Percentiles rank a stretch among this genome's conserved stretches.
These are phyloP conservation scores for Cryptococcus floricola DNA, from an alignment of 1,284 basidiomycete genomes.

Conservation along the genomic window DNA sequence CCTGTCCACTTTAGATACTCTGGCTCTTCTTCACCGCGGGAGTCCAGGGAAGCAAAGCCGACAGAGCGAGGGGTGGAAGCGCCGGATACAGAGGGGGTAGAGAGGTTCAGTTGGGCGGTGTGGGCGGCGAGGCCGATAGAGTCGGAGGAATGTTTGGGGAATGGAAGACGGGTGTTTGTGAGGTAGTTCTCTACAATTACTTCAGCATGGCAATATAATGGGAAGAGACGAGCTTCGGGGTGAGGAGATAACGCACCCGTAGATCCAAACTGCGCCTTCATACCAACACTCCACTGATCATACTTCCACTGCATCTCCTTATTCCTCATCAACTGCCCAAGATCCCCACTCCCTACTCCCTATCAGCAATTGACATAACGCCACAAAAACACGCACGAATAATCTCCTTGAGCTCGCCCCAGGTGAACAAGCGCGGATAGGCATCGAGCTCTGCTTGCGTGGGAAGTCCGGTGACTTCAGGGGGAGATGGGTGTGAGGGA, in stretches of 20 bases:
- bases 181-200: slow-evolving; percentile 41
- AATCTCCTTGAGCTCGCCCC: slow-evolving; percentile 46
- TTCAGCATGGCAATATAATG: background rate
- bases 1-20: background rate
- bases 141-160: background rate
- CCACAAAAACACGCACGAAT: slow-evolving; percentile 23
- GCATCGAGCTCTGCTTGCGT: slow-evolving; percentile 45
- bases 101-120: background rate
- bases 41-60: slow-evolving; percentile 27
- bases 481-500: slow-evolving; percentile 26
- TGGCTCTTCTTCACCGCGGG: slow-evolving; percentile 7
- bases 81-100: slow-evolving; percentile 11
- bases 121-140: too few relatives aligned
- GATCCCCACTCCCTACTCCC: slow-evolving; percentile 20
- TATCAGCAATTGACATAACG: background rate
- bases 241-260: slow-evolving; percentile 30
- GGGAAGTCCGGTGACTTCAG: slow-evolving; percentile 31
- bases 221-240: background rate
- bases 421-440: slow-evolving; percentile 43
- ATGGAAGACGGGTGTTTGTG: slow-evolving; percentile 35
- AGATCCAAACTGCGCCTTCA: slow-evolving; percentile 35
- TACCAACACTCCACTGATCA: slow-evolving; percentile 36
- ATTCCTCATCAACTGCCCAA: slow-evolving; percentile 39
- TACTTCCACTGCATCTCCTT: slow-evolving; percentile 42
- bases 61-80: slow-evolving; percentile 25